phyloP scores from a whole-genome alignment of 257 asterid species.

The Ligustrum vulgare region DNA sequence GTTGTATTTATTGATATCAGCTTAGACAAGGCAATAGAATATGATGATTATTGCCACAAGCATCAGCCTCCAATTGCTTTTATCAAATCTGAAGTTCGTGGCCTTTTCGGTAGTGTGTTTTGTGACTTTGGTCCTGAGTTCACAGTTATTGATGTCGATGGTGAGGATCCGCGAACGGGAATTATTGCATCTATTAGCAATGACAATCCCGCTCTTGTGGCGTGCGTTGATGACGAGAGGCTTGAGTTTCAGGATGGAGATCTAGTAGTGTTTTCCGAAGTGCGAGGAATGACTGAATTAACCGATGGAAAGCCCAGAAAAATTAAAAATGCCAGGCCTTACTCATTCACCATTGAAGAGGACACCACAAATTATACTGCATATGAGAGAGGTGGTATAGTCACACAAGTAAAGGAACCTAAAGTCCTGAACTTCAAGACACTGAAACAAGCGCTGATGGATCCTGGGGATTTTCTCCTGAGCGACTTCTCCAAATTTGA shows the following conservation, averaged over 20 bases:
- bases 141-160: conserved; percentile 54
- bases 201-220: conserved; percentile 48
- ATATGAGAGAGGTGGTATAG: conserved; percentile 53
- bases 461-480: conserved; percentile 53
- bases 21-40: conserved; percentile 41
- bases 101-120: conserved; percentile 49
- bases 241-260: conserved; percentile 58
- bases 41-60: conserved; percentile 42
- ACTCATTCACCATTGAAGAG: conserved; percentile 44
- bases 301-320: conserved; percentile 49
- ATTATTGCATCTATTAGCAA: conserved; percentile 49
- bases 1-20: conserved; percentile 45
- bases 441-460: conserved; percentile 38
- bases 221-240: conserved; percentile 54
- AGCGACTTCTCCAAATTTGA: conserved; percentile 51
- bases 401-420: conserved; percentile 48
- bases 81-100: conserved; percentile 50
- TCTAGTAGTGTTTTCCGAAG: conserved; percentile 53
- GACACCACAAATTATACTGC: conserved; percentile 37
- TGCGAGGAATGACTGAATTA: conserved; percentile 47
- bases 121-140: conserved; percentile 55
- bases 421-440: conserved; percentile 47
- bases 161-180: conserved; percentile 51
- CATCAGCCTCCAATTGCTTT: conserved; percentile 58
- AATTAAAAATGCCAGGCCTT: conserved; percentile 39